These are phyloP conservation scores for Rauvolfia tetraphylla DNA, from an alignment of 257 asterid genomes.

Conservation along the genomic window DNA sequence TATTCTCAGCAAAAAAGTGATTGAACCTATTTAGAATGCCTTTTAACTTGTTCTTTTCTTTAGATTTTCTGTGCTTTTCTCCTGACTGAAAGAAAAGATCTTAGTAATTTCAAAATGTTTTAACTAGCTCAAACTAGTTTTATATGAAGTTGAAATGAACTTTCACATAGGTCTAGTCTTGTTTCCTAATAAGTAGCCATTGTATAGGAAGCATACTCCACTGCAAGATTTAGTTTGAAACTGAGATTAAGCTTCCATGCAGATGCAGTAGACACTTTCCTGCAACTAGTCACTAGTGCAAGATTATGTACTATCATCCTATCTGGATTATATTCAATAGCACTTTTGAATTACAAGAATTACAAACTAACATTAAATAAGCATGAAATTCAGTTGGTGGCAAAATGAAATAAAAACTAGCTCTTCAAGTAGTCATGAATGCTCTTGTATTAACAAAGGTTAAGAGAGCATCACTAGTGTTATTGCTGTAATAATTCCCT, in stretches of 20 bases:
- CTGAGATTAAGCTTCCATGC: not conserved
- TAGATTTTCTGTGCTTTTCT: conserved; percentile 1
- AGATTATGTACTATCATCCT: too few relatives aligned
- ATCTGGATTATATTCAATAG: too few relatives aligned
- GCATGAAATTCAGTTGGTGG: not conserved
- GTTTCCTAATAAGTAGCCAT: not conserved
- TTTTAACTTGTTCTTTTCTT: conserved; percentile 5
- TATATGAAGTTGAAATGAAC: conserved; percentile 18
- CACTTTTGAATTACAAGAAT: too few relatives aligned
- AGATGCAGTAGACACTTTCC: not conserved
- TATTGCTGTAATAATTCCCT: not conserved
- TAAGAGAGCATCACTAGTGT: too few relatives aligned
- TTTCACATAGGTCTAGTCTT: not conserved
- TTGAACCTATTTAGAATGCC: not conserved
- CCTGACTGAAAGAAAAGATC: not conserved
- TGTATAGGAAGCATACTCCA: conserved; percentile 15
- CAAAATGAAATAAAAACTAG: not conserved
- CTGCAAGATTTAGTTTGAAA: not conserved
- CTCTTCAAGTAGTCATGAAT: not conserved
- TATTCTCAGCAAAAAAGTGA: not conserved
- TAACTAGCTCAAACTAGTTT: not conserved
- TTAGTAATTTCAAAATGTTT: not conserved
- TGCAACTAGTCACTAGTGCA: not conserved
- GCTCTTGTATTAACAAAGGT: not conserved
- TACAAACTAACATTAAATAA: too few relatives aligned